phyloP scores from a whole-genome alignment of 1,139 yeast species.

The Suhomyces kunorum region DNA sequence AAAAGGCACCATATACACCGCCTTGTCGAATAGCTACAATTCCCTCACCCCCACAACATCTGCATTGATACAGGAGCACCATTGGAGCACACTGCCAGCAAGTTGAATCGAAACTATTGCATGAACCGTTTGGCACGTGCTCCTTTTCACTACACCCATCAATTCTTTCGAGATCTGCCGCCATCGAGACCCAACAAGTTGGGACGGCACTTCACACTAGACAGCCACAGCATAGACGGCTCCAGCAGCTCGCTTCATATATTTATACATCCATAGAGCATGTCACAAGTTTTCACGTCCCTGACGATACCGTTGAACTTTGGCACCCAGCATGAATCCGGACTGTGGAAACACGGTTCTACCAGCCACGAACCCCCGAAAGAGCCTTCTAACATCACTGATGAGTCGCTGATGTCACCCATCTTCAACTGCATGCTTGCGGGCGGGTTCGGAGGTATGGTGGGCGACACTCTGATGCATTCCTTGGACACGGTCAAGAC shows the following conservation, averaged over 20 bases:
- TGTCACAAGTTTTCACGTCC: slow-evolving; percentile 39
- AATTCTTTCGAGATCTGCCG: neutral
- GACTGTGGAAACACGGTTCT: slow-evolving; percentile 6
- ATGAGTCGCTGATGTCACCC: slow-evolving; percentile 34
- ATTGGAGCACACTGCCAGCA: neutral
- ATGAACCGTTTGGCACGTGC: neutral
- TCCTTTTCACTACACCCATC: neutral
- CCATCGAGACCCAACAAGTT: neutral
- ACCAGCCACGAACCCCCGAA: slow-evolving; percentile 4
- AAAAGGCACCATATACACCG: slow-evolving; percentile 2
- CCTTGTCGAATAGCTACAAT: neutral
- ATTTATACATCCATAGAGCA: slow-evolving; percentile 11
- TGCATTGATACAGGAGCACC: neutral
- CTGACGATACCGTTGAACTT: slow-evolving; percentile 48
- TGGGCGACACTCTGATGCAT: slow-evolving; percentile 93
- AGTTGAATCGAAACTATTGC: neutral
- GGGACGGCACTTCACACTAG: neutral
- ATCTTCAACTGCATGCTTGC: slow-evolving; percentile 73
- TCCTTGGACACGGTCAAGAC: slow-evolving; percentile 96
- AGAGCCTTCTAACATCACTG: slow-evolving; percentile 6
- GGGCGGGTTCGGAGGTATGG: slow-evolving; percentile 93
- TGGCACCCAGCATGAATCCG: slow-evolving; percentile 22
- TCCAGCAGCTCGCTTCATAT: neutral
- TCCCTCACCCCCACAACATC: neutral
- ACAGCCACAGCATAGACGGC: neutral